Evolutionary conservation across 257 asterid genomes (phyloP).

Genomic region (Echium plantagineum): DNA sequence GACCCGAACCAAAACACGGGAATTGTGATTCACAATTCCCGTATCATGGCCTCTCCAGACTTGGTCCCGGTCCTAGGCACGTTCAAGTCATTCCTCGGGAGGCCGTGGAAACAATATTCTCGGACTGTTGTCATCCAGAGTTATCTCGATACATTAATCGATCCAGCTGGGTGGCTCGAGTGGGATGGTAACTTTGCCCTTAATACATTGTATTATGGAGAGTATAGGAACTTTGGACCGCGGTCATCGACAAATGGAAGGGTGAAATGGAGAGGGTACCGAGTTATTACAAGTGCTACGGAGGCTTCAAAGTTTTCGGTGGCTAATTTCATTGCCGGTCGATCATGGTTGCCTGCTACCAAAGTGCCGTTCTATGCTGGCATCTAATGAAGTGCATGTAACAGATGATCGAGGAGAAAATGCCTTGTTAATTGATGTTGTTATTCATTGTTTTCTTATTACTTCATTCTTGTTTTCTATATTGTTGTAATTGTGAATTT

Average conservation of each 20-base stretch:
- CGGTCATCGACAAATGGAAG: slow-evolving; percentile 45
- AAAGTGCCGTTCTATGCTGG: slow-evolving; percentile 56
- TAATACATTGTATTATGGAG: slow-evolving; percentile 58
- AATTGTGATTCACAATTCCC: slow-evolving; percentile 50
- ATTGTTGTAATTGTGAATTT: background rate
- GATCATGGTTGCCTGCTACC: slow-evolving; percentile 62
- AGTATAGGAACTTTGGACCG: slow-evolving; percentile 55
- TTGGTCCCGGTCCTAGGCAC: slow-evolving; percentile 36
- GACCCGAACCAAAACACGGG: slow-evolving; percentile 75
- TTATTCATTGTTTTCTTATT: background rate
- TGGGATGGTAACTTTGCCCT: slow-evolving; percentile 66
- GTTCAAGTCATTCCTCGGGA: slow-evolving; percentile 37
- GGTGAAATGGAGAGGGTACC: slow-evolving; percentile 64
- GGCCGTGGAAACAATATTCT: slow-evolving; percentile 77
- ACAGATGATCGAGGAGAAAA: too few relatives aligned
- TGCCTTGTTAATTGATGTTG: too few relatives aligned
- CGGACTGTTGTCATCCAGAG: slow-evolving; percentile 48
- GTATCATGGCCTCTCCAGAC: slow-evolving; percentile 46
- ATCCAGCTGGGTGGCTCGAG: slow-evolving; percentile 77
- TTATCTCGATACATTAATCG: slow-evolving; percentile 33
- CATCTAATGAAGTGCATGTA: slow-evolving; percentile 21
- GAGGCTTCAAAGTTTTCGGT: slow-evolving; percentile 54
- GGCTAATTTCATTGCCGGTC: slow-evolving; percentile 40
- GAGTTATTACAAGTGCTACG: slow-evolving; percentile 35
- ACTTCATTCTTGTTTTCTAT: background rate